Percentiles rank a stretch among this genome's conserved stretches.
Evolutionary conservation across 352 stramenopile species (phyloP).

Genomic region (Globisporangium nodosum): DNA sequence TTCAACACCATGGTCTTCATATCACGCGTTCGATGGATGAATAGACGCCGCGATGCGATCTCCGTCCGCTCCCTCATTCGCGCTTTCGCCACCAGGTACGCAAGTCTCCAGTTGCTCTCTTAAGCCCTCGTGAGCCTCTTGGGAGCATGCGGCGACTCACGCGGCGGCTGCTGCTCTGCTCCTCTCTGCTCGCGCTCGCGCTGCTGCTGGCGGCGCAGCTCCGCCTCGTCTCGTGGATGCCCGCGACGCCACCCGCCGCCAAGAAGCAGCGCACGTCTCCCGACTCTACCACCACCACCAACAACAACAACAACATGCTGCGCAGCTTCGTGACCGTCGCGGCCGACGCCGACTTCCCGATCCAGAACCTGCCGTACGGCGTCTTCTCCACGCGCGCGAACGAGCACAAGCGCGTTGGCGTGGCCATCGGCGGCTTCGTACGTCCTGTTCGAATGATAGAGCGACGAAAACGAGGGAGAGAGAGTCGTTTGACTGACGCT

Average conservation of each 20-base stretch:
- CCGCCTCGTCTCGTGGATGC: not conserved
- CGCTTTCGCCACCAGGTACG: not conserved
- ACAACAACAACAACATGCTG: slow-evolving; percentile 14
- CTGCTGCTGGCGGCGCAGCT: not conserved
- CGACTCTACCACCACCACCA: not conserved
- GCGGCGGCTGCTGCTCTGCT: not conserved
- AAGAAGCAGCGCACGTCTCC: not conserved
- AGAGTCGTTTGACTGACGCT: not conserved
- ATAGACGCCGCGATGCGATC: too few species aligned
- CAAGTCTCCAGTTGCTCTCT: not conserved
- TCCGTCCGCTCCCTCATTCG: not conserved
- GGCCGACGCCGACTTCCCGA: slow-evolving; percentile 84
- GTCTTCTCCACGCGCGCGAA: slow-evolving; percentile 85
- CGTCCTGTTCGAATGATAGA: slow-evolving; percentile 5
- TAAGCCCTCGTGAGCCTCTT: too few species aligned
- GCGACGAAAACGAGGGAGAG: not conserved
- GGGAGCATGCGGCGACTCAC: not conserved
- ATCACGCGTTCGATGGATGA: too few species aligned
- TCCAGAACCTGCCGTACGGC: slow-evolving; percentile 95
- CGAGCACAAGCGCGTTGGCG: slow-evolving; percentile 67
- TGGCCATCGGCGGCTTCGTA: slow-evolving; percentile 79
- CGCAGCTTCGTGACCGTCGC: slow-evolving; percentile 58
- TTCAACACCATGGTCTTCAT: too few species aligned
- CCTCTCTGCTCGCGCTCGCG: not conserved
- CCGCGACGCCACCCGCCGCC: not conserved